Conservation (phyloP, 2,329 filamentous ascomycete genomes). For the Trichoderma endophyticum region DNA sequence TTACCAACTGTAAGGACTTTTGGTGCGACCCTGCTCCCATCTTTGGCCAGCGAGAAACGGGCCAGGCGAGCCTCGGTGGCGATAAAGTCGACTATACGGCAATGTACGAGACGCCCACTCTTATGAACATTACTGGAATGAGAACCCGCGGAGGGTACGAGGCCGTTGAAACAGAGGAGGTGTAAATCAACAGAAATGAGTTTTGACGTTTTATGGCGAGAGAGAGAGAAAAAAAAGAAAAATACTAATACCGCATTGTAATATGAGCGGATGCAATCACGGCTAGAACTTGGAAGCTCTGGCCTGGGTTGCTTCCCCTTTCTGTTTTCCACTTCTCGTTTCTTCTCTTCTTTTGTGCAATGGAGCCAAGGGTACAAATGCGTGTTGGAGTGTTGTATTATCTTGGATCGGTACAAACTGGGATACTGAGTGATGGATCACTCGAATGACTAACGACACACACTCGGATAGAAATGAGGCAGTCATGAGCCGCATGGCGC, state of each 20-base stretch:
- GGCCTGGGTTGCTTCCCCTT: not conserved
- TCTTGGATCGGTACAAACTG: constrained; percentile 7
- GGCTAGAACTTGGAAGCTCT: not conserved
- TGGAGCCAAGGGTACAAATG: not conserved
- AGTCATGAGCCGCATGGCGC: not conserved
- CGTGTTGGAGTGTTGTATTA: constrained; percentile 2
- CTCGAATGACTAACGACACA: constrained; percentile 9
- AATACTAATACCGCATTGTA: not conserved
- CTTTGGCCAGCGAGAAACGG: constrained; percentile 71
- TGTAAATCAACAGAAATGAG: constrained; percentile 44
- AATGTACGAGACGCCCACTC: constrained; percentile 80
- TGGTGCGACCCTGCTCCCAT: constrained; percentile 87
- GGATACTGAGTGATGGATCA: not conserved
- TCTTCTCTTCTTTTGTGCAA: not conserved
- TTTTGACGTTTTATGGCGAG: not conserved
- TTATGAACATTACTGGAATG: constrained; percentile 57
- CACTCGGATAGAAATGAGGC: constrained; percentile 2
- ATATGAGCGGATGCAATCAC: not conserved
- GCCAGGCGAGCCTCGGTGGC: constrained; percentile 73
- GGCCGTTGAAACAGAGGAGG: constrained; percentile 56
- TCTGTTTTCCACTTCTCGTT: not conserved
- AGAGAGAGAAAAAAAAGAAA: not conserved
- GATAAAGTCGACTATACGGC: constrained; percentile 79
- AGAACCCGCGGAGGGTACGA: constrained; percentile 59
- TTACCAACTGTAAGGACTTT: constrained; percentile 94